Conservation (phyloP, 257 asterid species). For the Salvia rosmarinus region DNA sequence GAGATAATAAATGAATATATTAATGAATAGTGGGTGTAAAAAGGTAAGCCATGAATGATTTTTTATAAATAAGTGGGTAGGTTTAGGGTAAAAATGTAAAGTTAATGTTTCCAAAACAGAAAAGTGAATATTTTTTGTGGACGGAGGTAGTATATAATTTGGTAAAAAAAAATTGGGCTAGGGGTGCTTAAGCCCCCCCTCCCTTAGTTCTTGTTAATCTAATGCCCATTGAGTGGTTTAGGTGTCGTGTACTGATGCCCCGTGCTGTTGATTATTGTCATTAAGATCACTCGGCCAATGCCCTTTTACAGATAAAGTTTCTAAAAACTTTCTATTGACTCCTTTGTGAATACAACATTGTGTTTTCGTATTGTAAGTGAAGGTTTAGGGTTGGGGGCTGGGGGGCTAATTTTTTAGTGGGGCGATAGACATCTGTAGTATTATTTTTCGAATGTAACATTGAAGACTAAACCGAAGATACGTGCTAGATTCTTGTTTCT, state of each 20-base stretch:
- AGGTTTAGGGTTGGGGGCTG: constrained; percentile 3
- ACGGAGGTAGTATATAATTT: too few species aligned
- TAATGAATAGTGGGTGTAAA: too few species aligned
- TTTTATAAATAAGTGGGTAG: too few species aligned
- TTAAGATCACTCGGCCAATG: background rate
- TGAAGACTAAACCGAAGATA: background rate
- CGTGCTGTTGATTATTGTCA: background rate
- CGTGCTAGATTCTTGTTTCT: background rate
- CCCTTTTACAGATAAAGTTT: background rate
- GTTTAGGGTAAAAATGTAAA: too few species aligned
- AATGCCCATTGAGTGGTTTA: background rate
- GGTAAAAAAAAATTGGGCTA: too few species aligned
- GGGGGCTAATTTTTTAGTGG: background rate
- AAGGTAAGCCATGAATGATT: too few species aligned
- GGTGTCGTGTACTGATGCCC: background rate
- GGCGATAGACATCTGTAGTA: background rate
- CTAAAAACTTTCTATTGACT: background rate
- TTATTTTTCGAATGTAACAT: background rate
- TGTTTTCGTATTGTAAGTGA: background rate
- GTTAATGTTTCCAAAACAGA: too few species aligned
- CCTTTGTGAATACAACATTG: background rate
- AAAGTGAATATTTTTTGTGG: too few species aligned
- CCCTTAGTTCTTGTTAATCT: background rate
- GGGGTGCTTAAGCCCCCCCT: too few species aligned
- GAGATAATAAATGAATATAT: too few species aligned